Base-by-base conservation (phyloP, 495 filamentous ascomycete genomes). In the Aspergillus bridgeri region DNA sequence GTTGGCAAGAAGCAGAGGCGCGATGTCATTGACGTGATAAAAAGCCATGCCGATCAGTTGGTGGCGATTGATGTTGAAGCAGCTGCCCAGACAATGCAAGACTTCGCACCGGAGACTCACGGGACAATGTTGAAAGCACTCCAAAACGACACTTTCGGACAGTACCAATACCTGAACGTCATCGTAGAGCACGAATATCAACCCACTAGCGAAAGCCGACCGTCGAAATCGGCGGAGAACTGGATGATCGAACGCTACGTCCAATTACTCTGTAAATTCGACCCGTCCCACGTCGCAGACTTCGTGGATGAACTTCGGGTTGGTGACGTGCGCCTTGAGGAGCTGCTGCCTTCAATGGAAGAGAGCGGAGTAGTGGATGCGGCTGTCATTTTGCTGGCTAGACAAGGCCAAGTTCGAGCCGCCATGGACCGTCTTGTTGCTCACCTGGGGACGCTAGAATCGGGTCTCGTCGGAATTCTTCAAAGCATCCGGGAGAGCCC, bases 321-420 rank as follows among this genome's bases (percentile, higher is more conserved):
- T 6, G 86, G 87, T 13, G 89, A 97, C 63, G 75, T 98, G 29
- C 83, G 87, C 13, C 80, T 98, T 0, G 89, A 91, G 19, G 83
- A 88, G 61, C 78, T 98, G 6, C 76, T 98, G 11, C 91, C 94
- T 4, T 82, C 85, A 1, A 90, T 98, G 78, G 94, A 98, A 68
- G 82, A 86, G 51, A 90, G 86, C 55, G 94, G 92, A 2, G 90
- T 91, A 17, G 84, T 98, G 43, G 95, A 98, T 75, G 94, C 93
- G 13, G 93, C 91, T 2, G 90, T 98, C 22, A 83, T 96, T 19
- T 79, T 98, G 9, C 88, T 98, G 78, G 90, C 92, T 47, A 81
- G 90, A 60, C 94, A 97, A 64, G 95, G 94, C 15, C 86, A 94
- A 67, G 81, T 95, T 13, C 79, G 83, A 55, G 83, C 86, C 51